Base-by-base conservation (phyloP, 441 rosid genomes). In the Kokia cookei region DNA sequence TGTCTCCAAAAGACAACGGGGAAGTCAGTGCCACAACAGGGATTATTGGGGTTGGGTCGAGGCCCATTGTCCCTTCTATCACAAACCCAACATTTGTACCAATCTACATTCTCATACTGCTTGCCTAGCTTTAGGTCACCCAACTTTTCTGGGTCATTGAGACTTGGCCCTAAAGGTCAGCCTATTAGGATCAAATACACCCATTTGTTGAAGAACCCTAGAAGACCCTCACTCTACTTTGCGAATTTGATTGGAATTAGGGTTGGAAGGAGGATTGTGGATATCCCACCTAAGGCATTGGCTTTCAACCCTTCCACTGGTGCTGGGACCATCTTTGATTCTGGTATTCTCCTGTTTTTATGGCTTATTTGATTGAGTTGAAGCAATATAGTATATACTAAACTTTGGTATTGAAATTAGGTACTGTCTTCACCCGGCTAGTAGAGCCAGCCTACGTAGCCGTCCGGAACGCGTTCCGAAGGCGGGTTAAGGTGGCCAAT, bases 261-360 rank as follows among this genome's bases (percentile, higher is more conserved):
- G 32, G 96, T 95, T 57, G 99, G 99, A 14, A 85, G 87, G n/a
- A 91, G 68, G 66, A 75, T 89, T 71, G 93, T 95, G 15, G 90
- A 89, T 68, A 88, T 95, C 53, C 98, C 98, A 7, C 61, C 91
- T 4, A 71, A 47, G 72, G 91, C 95, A 47, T 53, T 93, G 13
- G 94, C 90, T 26, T 95, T 93, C 78, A 80, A 93, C 72, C 91
- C 93, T 5, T 43, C 86, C 54, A 90, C 96, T 1, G 99, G 99
- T 6, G 91, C 96, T 0, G 99, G 99, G 14, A 95, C 99, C 77
- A 84, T 95, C 82, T 67, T 95, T 73, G 99, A 95, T 84, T 91
- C 99, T 0, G 99, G 99, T 94, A 84, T 54, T 51, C 1, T 10
- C 22, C 19, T 40, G n/a, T 40, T 40, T 10, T 15, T 32, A 32